Evolutionary conservation across 768 basidiomycete genomes (phyloP).

Genomic region (Auriscalpium vulgare): DNA sequence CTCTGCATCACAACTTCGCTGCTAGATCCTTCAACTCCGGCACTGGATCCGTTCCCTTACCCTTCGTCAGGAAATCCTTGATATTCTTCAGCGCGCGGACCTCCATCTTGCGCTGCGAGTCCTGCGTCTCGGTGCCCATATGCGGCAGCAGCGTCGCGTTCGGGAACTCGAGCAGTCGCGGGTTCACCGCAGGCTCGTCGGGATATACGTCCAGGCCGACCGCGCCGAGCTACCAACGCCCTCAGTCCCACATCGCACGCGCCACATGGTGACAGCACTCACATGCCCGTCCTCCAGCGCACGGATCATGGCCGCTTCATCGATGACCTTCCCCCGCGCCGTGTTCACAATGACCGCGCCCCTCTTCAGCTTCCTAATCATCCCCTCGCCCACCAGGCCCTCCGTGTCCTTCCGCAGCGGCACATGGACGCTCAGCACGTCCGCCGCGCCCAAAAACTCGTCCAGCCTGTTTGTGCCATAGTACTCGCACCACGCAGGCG

Average conservation of each 20-base stretch:
- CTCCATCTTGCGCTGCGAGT: constrained; percentile 78
- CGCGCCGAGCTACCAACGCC: constrained; percentile 49
- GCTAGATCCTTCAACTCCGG: constrained; percentile 35
- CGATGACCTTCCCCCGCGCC: constrained; percentile 84
- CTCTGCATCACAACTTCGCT: constrained; percentile 4
- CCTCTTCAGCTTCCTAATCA: constrained; percentile 70
- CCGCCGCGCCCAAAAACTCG: constrained; percentile 59
- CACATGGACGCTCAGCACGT: constrained; percentile 82
- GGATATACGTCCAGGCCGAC: constrained; percentile 86
- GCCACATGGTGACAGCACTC: constrained; percentile 23
- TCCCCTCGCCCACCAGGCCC: constrained; percentile 63
- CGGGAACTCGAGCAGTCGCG: constrained; percentile 70
- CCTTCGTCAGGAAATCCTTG: constrained; percentile 56
- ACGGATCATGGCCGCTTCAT: constrained; percentile 79
- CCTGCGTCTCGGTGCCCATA: constrained; percentile 84
- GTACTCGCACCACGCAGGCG: constrained; percentile 74
- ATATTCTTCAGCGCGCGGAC: constrained; percentile 75
- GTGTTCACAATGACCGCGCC: constrained; percentile 81
- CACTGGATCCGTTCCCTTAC: constrained; percentile 61
- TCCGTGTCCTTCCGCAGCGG: constrained; percentile 72
- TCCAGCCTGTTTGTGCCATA: constrained; percentile 48
- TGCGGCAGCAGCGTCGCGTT: constrained; percentile 85
- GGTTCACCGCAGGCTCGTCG: constrained; percentile 75
- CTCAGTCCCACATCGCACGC: not conserved
- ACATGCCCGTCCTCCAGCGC: constrained; percentile 87